A percentile compares a stretch with the other conserved stretches of the same genome.
Evolutionary conservation across 2,329 filamentous ascomycete species (phyloP).

Genomic region (Colletotrichum australisinense): DNA sequence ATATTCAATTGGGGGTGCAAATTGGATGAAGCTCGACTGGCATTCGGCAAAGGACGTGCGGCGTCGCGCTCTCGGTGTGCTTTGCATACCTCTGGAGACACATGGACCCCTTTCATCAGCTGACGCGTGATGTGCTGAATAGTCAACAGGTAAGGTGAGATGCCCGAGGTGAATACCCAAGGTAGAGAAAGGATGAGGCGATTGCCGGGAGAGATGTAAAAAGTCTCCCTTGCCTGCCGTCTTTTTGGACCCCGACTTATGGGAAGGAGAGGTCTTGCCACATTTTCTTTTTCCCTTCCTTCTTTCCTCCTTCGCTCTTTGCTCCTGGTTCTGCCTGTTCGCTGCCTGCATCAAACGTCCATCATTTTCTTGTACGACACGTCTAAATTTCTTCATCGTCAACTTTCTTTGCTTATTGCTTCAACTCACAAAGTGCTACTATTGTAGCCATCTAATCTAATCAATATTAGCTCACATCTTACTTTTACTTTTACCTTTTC

Average conservation of each 20-base stretch:
- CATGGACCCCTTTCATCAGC: not conserved
- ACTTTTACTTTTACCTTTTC: not conserved
- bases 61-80: conserved; percentile 5
- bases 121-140: conserved; percentile 6
- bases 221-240: conserved; percentile 28
- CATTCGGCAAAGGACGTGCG: conserved; percentile 10
- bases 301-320: conserved; percentile 4
- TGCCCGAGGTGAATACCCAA: not conserved
- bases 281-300: not conserved
- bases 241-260: conserved; percentile 21
- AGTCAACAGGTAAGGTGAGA: too few species aligned
- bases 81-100: conserved; percentile 10
- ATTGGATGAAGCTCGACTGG: conserved; percentile 20
- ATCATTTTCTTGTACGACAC: not conserved
- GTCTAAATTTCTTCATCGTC: not conserved
- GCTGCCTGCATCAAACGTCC: not conserved
- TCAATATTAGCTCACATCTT: not conserved
- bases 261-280: conserved; percentile 28
- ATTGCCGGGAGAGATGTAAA: conserved; percentile 16
- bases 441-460: conserved; percentile 3
- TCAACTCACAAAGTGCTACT: not conserved
- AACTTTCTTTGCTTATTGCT: not conserved
- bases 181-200: conserved; percentile 1
- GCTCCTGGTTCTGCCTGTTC: not conserved
- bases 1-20: conserved; percentile 1